Evolutionary conservation across 805 yeast genomes (phyloP).

Genomic region (Pichia nanzhaoensis): DNA sequence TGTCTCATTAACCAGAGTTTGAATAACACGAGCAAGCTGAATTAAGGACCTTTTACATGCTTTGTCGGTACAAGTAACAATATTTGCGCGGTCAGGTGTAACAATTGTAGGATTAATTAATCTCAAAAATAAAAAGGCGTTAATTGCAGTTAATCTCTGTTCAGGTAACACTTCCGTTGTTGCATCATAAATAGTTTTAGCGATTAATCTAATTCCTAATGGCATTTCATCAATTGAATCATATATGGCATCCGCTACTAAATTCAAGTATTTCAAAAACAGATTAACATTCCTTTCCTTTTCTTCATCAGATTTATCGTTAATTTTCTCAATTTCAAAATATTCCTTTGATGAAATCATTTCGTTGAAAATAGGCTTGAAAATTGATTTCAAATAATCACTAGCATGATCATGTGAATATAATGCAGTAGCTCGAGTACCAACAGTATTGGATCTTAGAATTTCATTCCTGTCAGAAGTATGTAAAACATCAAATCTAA

Average conservation of each 20-base stretch:
- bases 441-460: conserved; percentile 73
- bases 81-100: conserved; percentile 60
- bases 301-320: conserved; percentile 27
- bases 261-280: conserved; percentile 51
- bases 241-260: conserved; percentile 53
- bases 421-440: conserved; percentile 68
- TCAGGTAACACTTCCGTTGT: conserved; percentile 59
- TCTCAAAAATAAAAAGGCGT: conserved; percentile 78
- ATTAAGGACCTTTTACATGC: conserved; percentile 55
- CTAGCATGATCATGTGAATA: conserved; percentile 64
- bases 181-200: conserved; percentile 54
- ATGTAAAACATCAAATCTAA: conserved; percentile 54
- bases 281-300: conserved; percentile 37
- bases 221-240: conserved; percentile 57
- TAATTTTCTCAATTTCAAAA: conserved; percentile 45
- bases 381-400: conserved; percentile 45
- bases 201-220: conserved; percentile 60
- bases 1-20: conserved; percentile 81
- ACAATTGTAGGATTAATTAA: conserved; percentile 86
- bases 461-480: conserved; percentile 64
- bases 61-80: conserved; percentile 15
- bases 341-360: conserved; percentile 41
- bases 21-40: conserved; percentile 75
- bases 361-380: conserved; percentile 52
- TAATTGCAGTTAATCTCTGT: conserved; percentile 65